A percentile compares a stretch with the other conserved stretches of the same genome.
These are phyloP conservation scores for Trametes meyenii DNA, from an alignment of 768 basidiomycete genomes.

Conservation along the genomic window DNA sequence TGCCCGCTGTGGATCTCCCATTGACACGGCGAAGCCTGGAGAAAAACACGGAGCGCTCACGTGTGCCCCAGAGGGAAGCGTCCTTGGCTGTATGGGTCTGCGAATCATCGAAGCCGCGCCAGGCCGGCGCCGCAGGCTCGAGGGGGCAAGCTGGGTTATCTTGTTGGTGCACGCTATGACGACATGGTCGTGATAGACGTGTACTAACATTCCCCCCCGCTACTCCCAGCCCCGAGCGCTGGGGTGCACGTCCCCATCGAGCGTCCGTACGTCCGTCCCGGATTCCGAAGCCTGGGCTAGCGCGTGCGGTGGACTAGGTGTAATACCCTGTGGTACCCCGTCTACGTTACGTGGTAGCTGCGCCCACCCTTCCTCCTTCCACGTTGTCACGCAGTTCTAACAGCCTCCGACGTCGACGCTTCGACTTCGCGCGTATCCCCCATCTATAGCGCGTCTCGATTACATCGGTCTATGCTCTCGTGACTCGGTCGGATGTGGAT, in stretches of 20 bases:
- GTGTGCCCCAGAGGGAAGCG: no score
- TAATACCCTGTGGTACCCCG: slow-evolving; percentile 6
- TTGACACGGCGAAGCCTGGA: background rate
- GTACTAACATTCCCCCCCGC: no score
- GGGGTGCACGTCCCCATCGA: background rate
- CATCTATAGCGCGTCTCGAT: no score
- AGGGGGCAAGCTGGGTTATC: no score
- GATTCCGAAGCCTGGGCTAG: slow-evolving; percentile 1
- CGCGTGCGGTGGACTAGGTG: slow-evolving; percentile 7
- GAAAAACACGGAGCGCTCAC: no score
- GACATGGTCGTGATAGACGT: background rate
- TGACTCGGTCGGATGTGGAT: no score
- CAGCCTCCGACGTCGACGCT: no score
- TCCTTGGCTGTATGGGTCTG: background rate
- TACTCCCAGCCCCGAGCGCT: background rate
- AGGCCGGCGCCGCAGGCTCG: no score
- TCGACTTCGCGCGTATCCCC: background rate
- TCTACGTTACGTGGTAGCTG: background rate
- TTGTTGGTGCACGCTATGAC: background rate
- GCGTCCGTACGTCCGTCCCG: slow-evolving; percentile 3
- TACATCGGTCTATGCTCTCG: no score
- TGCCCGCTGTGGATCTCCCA: background rate
- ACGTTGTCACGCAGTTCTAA: no score
- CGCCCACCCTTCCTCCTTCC: background rate
- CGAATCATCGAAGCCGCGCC: background rate